These are phyloP conservation scores for Anisogramma anomala DNA, from an alignment of 2,329 filamentous ascomycete genomes.

Conservation along the genomic window DNA sequence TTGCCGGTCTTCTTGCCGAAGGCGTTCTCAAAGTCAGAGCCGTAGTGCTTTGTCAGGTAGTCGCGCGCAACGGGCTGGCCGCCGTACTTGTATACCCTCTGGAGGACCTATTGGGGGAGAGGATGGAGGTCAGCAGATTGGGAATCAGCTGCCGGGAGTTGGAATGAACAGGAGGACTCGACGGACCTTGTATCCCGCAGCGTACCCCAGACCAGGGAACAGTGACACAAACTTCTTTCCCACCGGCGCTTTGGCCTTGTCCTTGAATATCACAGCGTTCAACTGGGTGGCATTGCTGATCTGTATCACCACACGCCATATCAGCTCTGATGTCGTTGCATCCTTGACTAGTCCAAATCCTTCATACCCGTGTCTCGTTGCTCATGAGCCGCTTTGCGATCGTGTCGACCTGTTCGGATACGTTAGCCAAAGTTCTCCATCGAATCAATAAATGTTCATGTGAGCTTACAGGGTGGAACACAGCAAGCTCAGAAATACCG, in stretches of 20 bases:
- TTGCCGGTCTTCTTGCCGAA: conserved; percentile 98
- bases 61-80: conserved; percentile 92
- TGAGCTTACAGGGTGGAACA: conserved; percentile 73
- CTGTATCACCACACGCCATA: conserved; percentile 22
- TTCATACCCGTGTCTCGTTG: conserved; percentile 66
- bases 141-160: not conserved
- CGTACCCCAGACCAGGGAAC: conserved; percentile 94
- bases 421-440: too few species aligned
- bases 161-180: not conserved
- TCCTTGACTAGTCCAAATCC: not conserved
- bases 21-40: conserved; percentile 69
- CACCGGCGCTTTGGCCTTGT: conserved; percentile 61
- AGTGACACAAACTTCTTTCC: conserved; percentile 82
- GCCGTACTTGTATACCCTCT: conserved; percentile 97
- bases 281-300: conserved; percentile 52
- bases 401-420: conserved; percentile 90
- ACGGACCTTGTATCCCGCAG: conserved; percentile 83
- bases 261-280: conserved; percentile 88
- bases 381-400: conserved; percentile 99
- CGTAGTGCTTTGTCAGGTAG: conserved; percentile 70
- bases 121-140: not conserved
- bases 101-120: conserved; percentile 50
- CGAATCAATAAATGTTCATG: conserved; percentile 19
- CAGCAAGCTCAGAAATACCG: conserved; percentile 82
- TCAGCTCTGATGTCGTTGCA: conserved; percentile 6